Percentiles rank a stretch among this genome's conserved stretches.
phyloP scores from a whole-genome alignment of 768 basidiomycete genomes.

The Pulveroboletus sp. region DNA sequence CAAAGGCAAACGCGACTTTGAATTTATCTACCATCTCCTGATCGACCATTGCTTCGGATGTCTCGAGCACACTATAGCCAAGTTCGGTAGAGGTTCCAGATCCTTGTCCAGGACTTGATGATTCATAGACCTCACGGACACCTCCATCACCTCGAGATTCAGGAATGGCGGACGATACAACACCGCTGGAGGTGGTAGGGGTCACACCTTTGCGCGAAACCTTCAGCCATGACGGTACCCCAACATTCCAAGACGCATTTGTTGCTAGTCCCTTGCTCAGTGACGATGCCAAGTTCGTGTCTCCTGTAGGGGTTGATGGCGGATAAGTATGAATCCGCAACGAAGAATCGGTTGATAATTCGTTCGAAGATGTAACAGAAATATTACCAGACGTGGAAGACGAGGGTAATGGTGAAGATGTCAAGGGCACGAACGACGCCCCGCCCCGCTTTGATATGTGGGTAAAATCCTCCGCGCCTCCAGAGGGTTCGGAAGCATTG shows the following conservation, averaged over 20 bases:
- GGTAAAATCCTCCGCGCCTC: conserved; percentile 62
- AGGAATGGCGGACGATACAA: conserved; percentile 17
- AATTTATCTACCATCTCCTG: conserved; percentile 73
- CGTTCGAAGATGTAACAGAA: conserved; percentile 6
- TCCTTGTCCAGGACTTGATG: conserved; percentile 14
- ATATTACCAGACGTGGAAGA: conserved; percentile 12
- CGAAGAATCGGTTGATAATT: conserved; percentile 25
- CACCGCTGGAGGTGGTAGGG: conserved; percentile 33
- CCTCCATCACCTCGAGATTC: conserved; percentile 30
- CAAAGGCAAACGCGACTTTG: conserved; percentile 76
- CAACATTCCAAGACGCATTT: conserved; percentile 52
- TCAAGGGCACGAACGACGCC: conserved; percentile 59
- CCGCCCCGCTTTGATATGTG: conserved; percentile 59
- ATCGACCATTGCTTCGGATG: conserved; percentile 61
- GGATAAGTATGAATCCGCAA: conserved; percentile 74
- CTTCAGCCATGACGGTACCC: conserved; percentile 73
- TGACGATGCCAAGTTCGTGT: conserved; percentile 36
- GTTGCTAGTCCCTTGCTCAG: conserved; percentile 43
- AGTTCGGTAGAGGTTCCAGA: conserved; percentile 50
- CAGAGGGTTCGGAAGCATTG: conserved; percentile 32
- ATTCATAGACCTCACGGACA: conserved; percentile 58
- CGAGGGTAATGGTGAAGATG: conserved; percentile 36
- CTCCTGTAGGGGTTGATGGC: conserved; percentile 58
- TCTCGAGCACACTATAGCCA: conserved; percentile 81
- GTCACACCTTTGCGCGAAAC: conserved; percentile 38